A percentile compares a stretch with the other conserved stretches of the same genome.
These are phyloP conservation scores for Colletotrichum liaoningense DNA, from an alignment of 2,329 filamentous ascomycete species.

Conservation along the genomic window DNA sequence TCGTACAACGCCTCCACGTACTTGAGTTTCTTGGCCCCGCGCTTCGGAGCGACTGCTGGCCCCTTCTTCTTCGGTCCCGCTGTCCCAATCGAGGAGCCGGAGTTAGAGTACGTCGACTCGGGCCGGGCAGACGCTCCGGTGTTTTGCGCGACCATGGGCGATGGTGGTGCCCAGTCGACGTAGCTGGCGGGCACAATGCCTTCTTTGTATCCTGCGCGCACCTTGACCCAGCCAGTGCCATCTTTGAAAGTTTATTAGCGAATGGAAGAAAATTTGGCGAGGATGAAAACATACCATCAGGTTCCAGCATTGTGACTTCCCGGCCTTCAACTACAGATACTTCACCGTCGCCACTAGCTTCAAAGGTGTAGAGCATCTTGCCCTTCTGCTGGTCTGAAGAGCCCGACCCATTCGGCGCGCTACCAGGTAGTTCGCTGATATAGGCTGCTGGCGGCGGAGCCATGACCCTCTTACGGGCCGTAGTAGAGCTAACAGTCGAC, in stretches of 20 bases:
- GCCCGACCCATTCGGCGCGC: slow-evolving; percentile 55
- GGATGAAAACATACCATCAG: slow-evolving; percentile 76
- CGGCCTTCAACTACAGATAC: slow-evolving; percentile 82
- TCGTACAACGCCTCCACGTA: slow-evolving; percentile 96
- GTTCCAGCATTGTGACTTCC: slow-evolving; percentile 82
- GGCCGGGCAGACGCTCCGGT: slow-evolving; percentile 68
- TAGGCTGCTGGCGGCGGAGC: slow-evolving; percentile 90
- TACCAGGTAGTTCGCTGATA: slow-evolving; percentile 73
- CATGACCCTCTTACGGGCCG: slow-evolving; percentile 74
- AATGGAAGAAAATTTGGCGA: background rate
- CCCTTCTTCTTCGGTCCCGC: slow-evolving; percentile 81
- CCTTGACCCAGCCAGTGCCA: slow-evolving; percentile 90
- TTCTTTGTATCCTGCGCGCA: slow-evolving; percentile 79
- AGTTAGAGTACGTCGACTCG: slow-evolving; percentile 82
- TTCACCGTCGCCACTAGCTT: slow-evolving; percentile 84
- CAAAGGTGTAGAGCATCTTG: slow-evolving; percentile 91
- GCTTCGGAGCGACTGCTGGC: slow-evolving; percentile 88
- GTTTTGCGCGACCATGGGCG: slow-evolving; percentile 56
- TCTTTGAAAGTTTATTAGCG: slow-evolving; percentile 62
- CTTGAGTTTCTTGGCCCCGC: slow-evolving; percentile 92
- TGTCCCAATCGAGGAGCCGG: slow-evolving; percentile 72
- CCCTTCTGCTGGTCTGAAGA: slow-evolving; percentile 72
- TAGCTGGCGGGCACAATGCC: slow-evolving; percentile 91
- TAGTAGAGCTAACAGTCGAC: slow-evolving; percentile 40
- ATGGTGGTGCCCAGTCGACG: slow-evolving; percentile 72